A percentile compares a stretch with the other conserved stretches of the same genome.
Evolutionary conservation across 1,284 basidiomycete genomes (phyloP).

Genomic region (Cryptococcus sp.): DNA sequence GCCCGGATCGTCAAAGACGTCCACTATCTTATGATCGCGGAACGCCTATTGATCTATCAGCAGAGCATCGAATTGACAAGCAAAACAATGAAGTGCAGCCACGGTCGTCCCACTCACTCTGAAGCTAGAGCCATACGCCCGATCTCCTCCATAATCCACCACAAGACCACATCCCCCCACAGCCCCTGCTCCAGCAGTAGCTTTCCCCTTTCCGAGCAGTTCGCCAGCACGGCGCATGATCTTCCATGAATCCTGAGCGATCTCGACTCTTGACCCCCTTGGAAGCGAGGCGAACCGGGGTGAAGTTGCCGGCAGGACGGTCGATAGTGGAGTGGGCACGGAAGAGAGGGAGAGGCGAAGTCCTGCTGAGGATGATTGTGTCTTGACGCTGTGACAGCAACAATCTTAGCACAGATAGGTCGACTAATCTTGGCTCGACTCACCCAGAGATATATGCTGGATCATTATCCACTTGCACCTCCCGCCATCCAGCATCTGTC

Average conservation of each 20-base stretch:
- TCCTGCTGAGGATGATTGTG: conserved; percentile 39
- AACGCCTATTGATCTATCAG: conserved; percentile 66
- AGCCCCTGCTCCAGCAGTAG: conserved; percentile 13
- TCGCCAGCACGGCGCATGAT: conserved; percentile 68
- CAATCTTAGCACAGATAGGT: not conserved
- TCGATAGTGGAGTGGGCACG: conserved; percentile 64
- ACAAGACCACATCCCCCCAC: conserved; percentile 76
- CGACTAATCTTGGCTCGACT: not conserved
- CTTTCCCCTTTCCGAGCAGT: conserved; percentile 56
- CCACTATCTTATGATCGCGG: conserved; percentile 80
- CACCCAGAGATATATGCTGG: conserved; percentile 29
- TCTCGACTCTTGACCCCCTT: conserved; percentile 71
- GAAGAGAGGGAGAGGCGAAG: conserved; percentile 71
- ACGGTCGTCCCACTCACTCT: conserved; percentile 60
- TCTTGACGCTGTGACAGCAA: conserved; percentile 20
- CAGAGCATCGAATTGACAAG: not conserved
- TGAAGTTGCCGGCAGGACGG: conserved; percentile 68
- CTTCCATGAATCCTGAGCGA: conserved; percentile 70
- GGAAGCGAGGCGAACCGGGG: conserved; percentile 68
- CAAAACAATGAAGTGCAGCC: not conserved
- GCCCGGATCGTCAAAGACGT: conserved; percentile 82
- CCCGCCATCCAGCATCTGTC: conserved; percentile 78
- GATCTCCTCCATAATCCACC: conserved; percentile 85
- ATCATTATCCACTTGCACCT: conserved; percentile 71
- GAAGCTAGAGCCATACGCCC: conserved; percentile 73